Evolutionary conservation across 31 red algal species (phyloP), one percentile per base, ranked within the genome.

Genomic region (Asparagopsis taxiformis): DNA sequence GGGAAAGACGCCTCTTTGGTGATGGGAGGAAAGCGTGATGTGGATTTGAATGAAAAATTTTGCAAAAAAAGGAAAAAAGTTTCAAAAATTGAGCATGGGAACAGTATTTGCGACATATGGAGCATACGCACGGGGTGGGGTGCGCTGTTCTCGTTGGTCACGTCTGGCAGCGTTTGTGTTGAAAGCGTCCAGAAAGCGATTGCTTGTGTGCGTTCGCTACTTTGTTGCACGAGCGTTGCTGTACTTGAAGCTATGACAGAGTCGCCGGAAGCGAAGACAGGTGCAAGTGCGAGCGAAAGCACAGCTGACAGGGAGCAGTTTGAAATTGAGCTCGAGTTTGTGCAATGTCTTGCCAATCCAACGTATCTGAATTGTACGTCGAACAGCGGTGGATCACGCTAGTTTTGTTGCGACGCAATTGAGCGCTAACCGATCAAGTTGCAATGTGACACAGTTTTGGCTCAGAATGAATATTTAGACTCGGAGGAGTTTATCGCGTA

Each of bases 261-360:
- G 11, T 21, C 29, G 7, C 11, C 7, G 8, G 20, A 59, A 25
- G 8, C 19, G 8, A 59, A 25, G 55, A 9, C 9, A 25, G 29
- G 19, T 22, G 55, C 9, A 25, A n/a, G 55, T 59, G 8, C 29
- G 19, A 37, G 35, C 13, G 11, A 20, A 34, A 73, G 55, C 55
- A 59, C 22, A 84, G 53, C 70, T n/a, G n/a, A n/a, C n/a, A n/a
- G n/a, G n/a, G n/a, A 82, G 24, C 91, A 85, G 15, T 95, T 95
- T 55, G 84, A 95, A 55, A 52, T 89, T 20, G 91, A 95, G 51
- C 75, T 95, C 17, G 91, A 95, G 70, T 85, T 95, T 29, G 69
- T 95, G 8, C 85, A 95, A 55, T 95, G 85, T 55, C 78, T 95
- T n/a, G 82, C 91, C 17, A 72, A 53, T 64, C 85, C 91, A 22